Evolutionary conservation across 1,139 yeast genomes (phyloP).

Genomic region (Nakaseomyces delphensis): DNA sequence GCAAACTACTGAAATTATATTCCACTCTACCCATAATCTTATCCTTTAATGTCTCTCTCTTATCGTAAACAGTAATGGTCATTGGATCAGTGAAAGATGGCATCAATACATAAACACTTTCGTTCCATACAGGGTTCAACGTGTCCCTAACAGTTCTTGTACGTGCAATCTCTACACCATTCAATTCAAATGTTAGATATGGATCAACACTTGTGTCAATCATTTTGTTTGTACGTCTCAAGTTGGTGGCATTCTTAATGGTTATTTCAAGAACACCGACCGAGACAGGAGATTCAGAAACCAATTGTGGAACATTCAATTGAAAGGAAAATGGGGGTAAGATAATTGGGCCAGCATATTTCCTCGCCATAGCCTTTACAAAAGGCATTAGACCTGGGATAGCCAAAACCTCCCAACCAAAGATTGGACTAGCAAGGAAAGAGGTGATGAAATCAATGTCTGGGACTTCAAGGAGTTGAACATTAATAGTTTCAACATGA

Average conservation of each 20-base stretch:
- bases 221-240: slow-evolving; percentile 56
- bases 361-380: slow-evolving; percentile 72
- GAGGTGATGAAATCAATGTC: slow-evolving; percentile 71
- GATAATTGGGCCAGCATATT: slow-evolving; percentile 81
- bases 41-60: slow-evolving; percentile 71
- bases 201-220: slow-evolving; percentile 81
- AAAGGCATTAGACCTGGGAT: slow-evolving; percentile 79
- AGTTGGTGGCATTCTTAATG: slow-evolving; percentile 53
- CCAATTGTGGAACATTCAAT: slow-evolving; percentile 77
- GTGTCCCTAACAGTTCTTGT: slow-evolving; percentile 60
- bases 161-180: slow-evolving; percentile 48
- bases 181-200: slow-evolving; percentile 60
- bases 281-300: slow-evolving; percentile 80
- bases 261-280: slow-evolving; percentile 74
- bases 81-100: slow-evolving; percentile 73
- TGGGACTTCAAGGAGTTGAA: slow-evolving; percentile 77
- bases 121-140: slow-evolving; percentile 69
- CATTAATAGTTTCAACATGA: slow-evolving; percentile 80
- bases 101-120: slow-evolving; percentile 60
- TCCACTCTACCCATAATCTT: slow-evolving; percentile 68
- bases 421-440: slow-evolving; percentile 61
- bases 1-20: slow-evolving; percentile 59
- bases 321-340: slow-evolving; percentile 87
- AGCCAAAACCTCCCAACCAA: slow-evolving; percentile 77
- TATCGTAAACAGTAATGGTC: slow-evolving; percentile 59